A percentile compares a stretch with the other conserved stretches of the same genome.
These are phyloP conservation scores for Rhododendron griersonianum DNA, from an alignment of 148 eudicot genomes.

Conservation along the genomic window DNA sequence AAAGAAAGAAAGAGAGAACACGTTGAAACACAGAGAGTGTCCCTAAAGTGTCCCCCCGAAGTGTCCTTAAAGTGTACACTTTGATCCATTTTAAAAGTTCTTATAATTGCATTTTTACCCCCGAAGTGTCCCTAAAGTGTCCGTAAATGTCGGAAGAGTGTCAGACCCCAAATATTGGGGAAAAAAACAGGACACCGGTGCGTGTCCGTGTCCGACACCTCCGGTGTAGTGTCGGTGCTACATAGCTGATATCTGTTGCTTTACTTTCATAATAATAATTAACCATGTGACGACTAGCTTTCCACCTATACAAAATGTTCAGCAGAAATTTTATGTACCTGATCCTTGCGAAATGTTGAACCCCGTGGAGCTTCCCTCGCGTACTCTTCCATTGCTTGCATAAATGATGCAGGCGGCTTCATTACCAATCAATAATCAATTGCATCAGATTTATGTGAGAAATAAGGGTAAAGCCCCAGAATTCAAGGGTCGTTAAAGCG, in stretches of 20 bases:
- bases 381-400: slow-evolving; percentile 98
- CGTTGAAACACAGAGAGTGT: too few species aligned
- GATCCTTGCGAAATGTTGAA: slow-evolving; percentile 70
- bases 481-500: not conserved
- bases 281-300: not conserved
- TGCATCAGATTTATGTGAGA: slow-evolving; percentile 11
- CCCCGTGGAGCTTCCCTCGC: slow-evolving; percentile 87
- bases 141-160: too few species aligned
- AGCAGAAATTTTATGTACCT: slow-evolving; percentile 35
- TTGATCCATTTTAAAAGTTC: too few species aligned
- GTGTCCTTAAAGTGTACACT: too few species aligned
- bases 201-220: too few species aligned
- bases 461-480: not conserved
- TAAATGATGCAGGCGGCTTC: slow-evolving; percentile 94
- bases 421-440: slow-evolving; percentile 13
- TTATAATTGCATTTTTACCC: too few species aligned
- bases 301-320: not conserved
- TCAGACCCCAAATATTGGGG: too few species aligned
- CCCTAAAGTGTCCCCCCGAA: too few species aligned
- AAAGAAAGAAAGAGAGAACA: too few species aligned
- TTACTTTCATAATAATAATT: not conserved
- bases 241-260: not conserved
- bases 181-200: too few species aligned
- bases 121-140: too few species aligned
- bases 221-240: too few species aligned